These are phyloP conservation scores for Jaminaea rosea DNA, from an alignment of 1,284 basidiomycete genomes.

Conservation along the genomic window DNA sequence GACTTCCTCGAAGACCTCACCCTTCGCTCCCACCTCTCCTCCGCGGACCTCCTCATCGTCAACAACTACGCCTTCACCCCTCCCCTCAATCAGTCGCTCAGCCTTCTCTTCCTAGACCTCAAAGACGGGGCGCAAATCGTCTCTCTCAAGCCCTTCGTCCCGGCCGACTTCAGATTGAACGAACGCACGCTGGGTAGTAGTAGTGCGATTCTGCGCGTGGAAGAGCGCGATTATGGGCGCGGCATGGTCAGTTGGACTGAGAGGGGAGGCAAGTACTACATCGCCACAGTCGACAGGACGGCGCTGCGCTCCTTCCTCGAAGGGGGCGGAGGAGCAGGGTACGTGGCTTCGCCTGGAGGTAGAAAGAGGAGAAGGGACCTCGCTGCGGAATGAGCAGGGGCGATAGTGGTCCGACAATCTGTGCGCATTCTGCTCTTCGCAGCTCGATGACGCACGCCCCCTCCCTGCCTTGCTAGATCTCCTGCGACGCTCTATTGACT, in stretches of 20 bases:
- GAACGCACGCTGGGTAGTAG: slow-evolving; percentile 43
- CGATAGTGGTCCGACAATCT: too few species aligned
- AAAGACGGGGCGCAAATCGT: slow-evolving; percentile 53
- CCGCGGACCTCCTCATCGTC: slow-evolving; percentile 54
- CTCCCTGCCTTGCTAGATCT: too few species aligned
- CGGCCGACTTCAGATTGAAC: slow-evolving; percentile 51
- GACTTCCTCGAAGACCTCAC: slow-evolving; percentile 51
- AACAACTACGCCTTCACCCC: slow-evolving; percentile 53
- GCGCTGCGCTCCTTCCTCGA: slow-evolving; percentile 15
- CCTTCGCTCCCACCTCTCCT: slow-evolving; percentile 44
- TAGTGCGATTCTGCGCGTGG: slow-evolving; percentile 38
- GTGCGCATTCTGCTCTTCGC: too few species aligned
- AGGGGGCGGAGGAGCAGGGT: background rate
- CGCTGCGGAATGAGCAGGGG: too few species aligned
- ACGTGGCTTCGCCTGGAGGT: background rate
- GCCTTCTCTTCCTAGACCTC: slow-evolving; percentile 54
- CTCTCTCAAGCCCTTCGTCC: slow-evolving; percentile 54
- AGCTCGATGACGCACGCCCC: too few species aligned
- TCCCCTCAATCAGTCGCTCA: slow-evolving; percentile 52
- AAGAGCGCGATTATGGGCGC: slow-evolving; percentile 25
- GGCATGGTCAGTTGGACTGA: slow-evolving; percentile 44
- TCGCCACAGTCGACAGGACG: slow-evolving; percentile 30
- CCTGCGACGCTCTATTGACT: too few species aligned
- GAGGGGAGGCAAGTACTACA: slow-evolving; percentile 41
- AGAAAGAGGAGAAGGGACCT: too few species aligned